Base-by-base conservation (phyloP, 75 land plant genomes). In the Larix kaempferi region DNA sequence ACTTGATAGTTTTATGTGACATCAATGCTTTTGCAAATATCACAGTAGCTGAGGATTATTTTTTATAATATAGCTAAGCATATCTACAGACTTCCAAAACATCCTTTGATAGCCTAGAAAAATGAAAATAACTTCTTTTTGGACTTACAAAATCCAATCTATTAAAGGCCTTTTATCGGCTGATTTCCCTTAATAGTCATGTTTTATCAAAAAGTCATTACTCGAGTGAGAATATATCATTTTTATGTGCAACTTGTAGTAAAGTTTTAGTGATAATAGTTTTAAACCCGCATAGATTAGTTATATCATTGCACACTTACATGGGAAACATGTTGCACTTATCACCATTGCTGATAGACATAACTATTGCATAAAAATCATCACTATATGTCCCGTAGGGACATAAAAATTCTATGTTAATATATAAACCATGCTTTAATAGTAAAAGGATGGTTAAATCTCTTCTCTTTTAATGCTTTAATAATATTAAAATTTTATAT, bases 1-100 rank as follows among this genome's bases (percentile, higher is more conserved):
- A 16, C 71, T 35, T 6, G 33, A 66, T 66, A 66, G n/a, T 63
- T 61, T 27, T 29, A 16, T 33, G 71, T 66, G 35, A 66, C 13
- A 66, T 21, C 71, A 66, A 37, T 67, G 71, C 71, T 67, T 67
- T 67, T 37, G 22, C 44, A 37, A 67, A 67, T 16, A n/a, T 67
- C 23, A 21, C 11, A 39, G 41, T 17, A 2, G 2, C 22, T 67
- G 71, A 39, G 21, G 21, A 35, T 19, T 67, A 19, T 67, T 39
- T n/a, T 67, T 65, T 33, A 41, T 14, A 35, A 37, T 21, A 67
- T 67, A 39, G 49, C 13, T 44, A 44, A n/a, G 22, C 72, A 69
- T 69, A 8, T 69, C 44, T 39, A 69, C 49, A 69, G 35, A 67
- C 71, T 37, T 67, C 5, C 19, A 4, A 11, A 37, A 39, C 35